These are phyloP conservation scores for Oleoguttula mirabilis DNA, from an alignment of 495 filamentous ascomycete genomes.

Conservation along the genomic window DNA sequence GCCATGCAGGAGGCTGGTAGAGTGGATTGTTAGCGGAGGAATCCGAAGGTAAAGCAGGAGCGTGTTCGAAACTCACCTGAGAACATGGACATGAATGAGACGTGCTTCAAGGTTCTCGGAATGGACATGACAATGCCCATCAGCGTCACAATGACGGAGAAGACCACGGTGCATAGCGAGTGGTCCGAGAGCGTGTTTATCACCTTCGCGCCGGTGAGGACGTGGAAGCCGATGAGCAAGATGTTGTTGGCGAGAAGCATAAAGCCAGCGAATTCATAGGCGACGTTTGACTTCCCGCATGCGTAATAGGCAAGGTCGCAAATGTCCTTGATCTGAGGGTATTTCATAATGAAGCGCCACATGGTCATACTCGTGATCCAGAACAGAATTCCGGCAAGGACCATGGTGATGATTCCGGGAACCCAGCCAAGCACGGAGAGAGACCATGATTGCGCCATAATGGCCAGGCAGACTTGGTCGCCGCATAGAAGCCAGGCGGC, in stretches of 20 bases:
- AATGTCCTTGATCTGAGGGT: slow-evolving; percentile 74
- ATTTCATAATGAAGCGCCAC: slow-evolving; percentile 42
- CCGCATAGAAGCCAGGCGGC: slow-evolving; percentile 74
- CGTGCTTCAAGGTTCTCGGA: slow-evolving; percentile 16
- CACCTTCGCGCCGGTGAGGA: slow-evolving; percentile 63
- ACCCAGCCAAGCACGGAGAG: slow-evolving; percentile 77
- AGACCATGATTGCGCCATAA: slow-evolving; percentile 84
- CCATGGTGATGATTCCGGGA: slow-evolving; percentile 67
- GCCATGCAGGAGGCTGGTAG: slow-evolving; percentile 66
- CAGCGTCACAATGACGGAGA: slow-evolving; percentile 42
- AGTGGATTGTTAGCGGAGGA: no score
- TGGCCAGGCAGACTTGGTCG: slow-evolving; percentile 82
- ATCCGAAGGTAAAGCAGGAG: no score
- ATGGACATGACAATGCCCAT: slow-evolving; percentile 9
- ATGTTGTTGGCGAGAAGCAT: slow-evolving; percentile 89
- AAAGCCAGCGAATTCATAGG: slow-evolving; percentile 67
- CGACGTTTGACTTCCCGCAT: slow-evolving; percentile 63
- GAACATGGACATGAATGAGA: slow-evolving; percentile 55
- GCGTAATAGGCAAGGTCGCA: slow-evolving; percentile 82
- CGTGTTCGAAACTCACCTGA: slow-evolving; percentile 39
- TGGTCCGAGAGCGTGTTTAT: slow-evolving; percentile 69
- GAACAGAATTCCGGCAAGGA: slow-evolving; percentile 59
- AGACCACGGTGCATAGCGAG: slow-evolving; percentile 56
- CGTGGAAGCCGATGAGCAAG: slow-evolving; percentile 70
- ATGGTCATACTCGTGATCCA: slow-evolving; percentile 63